Evolutionary conservation across 495 filamentous ascomycete genomes (phyloP).

Genomic region (Pyrenula massariospora): DNA sequence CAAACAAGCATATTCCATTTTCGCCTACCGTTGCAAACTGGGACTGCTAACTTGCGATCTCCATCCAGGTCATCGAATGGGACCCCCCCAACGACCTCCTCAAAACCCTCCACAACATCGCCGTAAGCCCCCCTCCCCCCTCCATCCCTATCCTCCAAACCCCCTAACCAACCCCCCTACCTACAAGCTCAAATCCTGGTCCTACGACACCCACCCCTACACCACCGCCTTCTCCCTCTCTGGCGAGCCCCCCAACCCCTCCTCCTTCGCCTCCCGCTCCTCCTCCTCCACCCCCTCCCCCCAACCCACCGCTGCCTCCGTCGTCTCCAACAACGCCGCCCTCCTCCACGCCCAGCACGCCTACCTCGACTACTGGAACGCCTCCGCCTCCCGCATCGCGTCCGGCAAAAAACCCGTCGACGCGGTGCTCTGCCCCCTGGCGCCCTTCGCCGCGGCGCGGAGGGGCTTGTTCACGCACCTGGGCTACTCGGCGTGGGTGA

Average conservation of each 20-base stretch:
- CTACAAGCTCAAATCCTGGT: not conserved
- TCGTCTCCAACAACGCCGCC: not conserved
- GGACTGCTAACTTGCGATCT: no score
- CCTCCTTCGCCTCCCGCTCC: not conserved
- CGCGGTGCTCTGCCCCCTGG: conserved; percentile 34
- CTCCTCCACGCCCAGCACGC: conserved; percentile 2
- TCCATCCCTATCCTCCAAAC: not conserved
- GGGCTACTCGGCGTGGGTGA: conserved; percentile 41
- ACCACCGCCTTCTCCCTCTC: not conserved
- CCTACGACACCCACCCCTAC: not conserved
- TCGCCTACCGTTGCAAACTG: no score
- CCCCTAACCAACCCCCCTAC: not conserved
- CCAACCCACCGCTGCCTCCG: not conserved
- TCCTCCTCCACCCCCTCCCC: not conserved
- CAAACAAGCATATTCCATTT: no score
- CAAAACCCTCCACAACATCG: conserved; percentile 14
- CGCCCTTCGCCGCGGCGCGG: conserved; percentile 35
- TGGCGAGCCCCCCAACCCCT: not conserved
- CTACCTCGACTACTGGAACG: conserved; percentile 63
- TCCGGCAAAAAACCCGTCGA: conserved; percentile 47
- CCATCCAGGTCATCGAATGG: conserved; percentile 42
- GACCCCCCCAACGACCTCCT: conserved; percentile 35
- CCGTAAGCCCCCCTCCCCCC: conserved; percentile 7
- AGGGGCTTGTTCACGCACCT: conserved; percentile 32
- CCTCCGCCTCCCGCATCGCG: conserved; percentile 35